These are phyloP conservation scores for Rhizophagus clarus DNA, from an alignment of 192 early-diverging fungal species.

Conservation along the genomic window DNA sequence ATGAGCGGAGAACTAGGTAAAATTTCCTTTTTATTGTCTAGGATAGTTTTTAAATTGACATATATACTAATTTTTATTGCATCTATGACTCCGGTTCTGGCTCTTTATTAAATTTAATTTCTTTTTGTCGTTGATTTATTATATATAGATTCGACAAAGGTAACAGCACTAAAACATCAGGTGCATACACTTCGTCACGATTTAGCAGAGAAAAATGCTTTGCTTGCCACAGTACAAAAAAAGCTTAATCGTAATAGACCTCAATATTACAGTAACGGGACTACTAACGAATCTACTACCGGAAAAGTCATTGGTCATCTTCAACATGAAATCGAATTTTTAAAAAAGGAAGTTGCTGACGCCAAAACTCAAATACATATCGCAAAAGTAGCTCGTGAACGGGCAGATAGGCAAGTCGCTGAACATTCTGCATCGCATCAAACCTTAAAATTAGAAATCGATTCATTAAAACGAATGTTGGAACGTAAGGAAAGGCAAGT, in stretches of 20 bases:
- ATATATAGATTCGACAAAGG: conserved; percentile 12
- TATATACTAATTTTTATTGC: not conserved
- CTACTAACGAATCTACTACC: conserved; percentile 16
- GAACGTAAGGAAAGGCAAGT: conserved; percentile 27
- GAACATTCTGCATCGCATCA: conserved; percentile 30
- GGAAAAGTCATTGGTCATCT: conserved; percentile 25
- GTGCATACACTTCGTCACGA: conserved; percentile 28
- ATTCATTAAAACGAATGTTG: conserved; percentile 32
- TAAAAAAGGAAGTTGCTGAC: conserved; percentile 28
- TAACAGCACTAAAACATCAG: conserved; percentile 17
- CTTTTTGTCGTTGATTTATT: not conserved
- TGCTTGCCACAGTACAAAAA: conserved; percentile 27
- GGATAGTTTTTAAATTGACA: not conserved
- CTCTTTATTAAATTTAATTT: not conserved
- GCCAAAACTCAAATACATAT: conserved; percentile 26
- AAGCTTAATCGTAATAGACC: conserved; percentile 18
- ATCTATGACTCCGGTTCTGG: not conserved
- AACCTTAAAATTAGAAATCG: conserved; percentile 25
- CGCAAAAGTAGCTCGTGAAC: conserved; percentile 25
- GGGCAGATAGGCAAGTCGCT: conserved; percentile 26
- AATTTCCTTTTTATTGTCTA: not conserved
- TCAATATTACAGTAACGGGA: not conserved
- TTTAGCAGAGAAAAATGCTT: conserved; percentile 29
- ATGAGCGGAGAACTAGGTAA: not conserved
- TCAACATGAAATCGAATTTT: conserved; percentile 27